Evolutionary conservation across 257 asterid genomes (phyloP), one percentile per base, ranked within the genome.

Genomic region (Ajuga chamaepitys): DNA sequence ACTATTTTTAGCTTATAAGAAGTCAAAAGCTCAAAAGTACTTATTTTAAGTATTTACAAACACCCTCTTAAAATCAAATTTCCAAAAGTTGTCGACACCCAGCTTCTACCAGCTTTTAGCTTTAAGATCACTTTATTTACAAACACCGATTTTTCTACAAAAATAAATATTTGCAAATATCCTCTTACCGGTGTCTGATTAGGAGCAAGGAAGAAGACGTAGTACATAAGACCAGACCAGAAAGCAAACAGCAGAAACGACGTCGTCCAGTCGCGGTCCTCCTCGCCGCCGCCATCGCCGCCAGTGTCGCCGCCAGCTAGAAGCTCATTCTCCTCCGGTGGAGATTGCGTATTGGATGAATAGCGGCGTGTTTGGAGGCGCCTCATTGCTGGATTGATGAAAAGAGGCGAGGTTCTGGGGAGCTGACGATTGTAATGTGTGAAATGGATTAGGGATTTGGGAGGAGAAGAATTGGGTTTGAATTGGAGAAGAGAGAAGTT

Each of bases 101-200:
- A n/a, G n/a, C n/a, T n/a, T n/a, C n/a, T n/a, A n/a, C n/a, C n/a
- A n/a, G n/a, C n/a, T n/a, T n/a, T n/a, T n/a, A n/a, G n/a, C n/a
- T n/a, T n/a, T n/a, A n/a, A n/a, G n/a, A n/a, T n/a, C n/a, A n/a
- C n/a, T n/a, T n/a, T n/a, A n/a, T n/a, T n/a, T n/a, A n/a, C n/a
- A n/a, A n/a, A n/a, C n/a, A n/a, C n/a, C n/a, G n/a, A n/a, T n/a
- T n/a, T n/a, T n/a, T n/a, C n/a, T n/a, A n/a, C n/a, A n/a, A n/a
- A n/a, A n/a, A n/a, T n/a, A n/a, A n/a, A n/a, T n/a, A n/a, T n/a
- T n/a, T n/a, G n/a, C n/a, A n/a, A n/a, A n/a, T n/a, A n/a, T n/a
- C n/a, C n/a, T n/a, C n/a, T 35, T 86, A 93, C 99, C 83, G 97
- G 99, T 22, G 96, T 90, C 62, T 88, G 97, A 67, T 89, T 67